phyloP scores from a whole-genome alignment of 2,329 filamentous ascomycete genomes.

The Penicillium thymicola region DNA sequence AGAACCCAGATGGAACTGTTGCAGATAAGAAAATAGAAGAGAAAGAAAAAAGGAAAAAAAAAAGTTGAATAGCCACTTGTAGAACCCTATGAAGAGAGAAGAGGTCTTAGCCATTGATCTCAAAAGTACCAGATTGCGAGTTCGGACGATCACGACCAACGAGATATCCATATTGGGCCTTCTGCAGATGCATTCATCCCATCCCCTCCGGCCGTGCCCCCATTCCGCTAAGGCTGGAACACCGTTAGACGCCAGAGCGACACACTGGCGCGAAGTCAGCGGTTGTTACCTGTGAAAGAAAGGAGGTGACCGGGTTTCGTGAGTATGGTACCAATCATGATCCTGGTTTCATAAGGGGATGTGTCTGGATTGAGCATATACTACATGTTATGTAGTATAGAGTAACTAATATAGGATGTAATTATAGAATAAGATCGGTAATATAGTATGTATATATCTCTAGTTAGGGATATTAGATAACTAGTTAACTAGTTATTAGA shows the following conservation, averaged over 20 bases:
- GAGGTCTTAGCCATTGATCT: conserved; percentile 1
- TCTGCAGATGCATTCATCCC: conserved; percentile 15
- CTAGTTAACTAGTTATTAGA: not conserved
- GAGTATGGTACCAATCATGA: not conserved
- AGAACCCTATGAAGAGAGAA: not conserved
- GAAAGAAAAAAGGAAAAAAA: too few species aligned
- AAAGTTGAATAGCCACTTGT: not conserved
- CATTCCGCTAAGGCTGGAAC: conserved; percentile 2
- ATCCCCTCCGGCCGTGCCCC: conserved; percentile 3
- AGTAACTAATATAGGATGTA: not conserved
- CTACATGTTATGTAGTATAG: not conserved
- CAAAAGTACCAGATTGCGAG: conserved; percentile 16
- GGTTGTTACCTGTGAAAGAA: conserved; percentile 1
- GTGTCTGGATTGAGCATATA: not conserved
- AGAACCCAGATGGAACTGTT: conserved; percentile 4
- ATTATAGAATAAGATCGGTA: too few species aligned
- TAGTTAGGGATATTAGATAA: not conserved
- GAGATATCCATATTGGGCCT: conserved; percentile 17
- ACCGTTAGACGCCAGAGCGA: conserved; percentile 18
- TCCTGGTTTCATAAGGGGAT: not conserved
- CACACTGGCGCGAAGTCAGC: conserved; percentile 12
- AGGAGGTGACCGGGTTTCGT: not conserved
- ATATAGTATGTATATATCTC: too few species aligned
- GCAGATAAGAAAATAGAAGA: not conserved
- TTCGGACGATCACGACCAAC: conserved; percentile 3